Evolutionary conservation across 1,284 basidiomycete species (phyloP), one percentile per base, ranked within the genome.

Genomic region (Trichosporon inkin): DNA sequence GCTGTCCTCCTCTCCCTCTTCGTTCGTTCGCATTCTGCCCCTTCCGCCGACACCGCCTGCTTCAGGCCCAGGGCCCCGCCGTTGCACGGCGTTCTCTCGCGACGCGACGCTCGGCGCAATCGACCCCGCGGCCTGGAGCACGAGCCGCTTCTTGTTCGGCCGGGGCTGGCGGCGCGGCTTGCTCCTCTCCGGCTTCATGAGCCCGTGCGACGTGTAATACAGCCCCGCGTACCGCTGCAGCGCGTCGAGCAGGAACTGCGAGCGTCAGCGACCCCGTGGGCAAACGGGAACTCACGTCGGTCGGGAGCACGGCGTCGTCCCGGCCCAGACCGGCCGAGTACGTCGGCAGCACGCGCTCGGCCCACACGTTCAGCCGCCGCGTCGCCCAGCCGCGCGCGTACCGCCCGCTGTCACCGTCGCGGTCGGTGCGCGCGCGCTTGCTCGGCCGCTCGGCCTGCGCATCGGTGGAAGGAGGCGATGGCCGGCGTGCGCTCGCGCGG

Each of bases 311-410:
- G 5, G 28, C 28, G 28, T 32, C 28, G 28, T 32, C 28, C 28
- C 28, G 28, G 28, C 28, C 28, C 28, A 32, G 8, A 5, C 28
- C 28, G 4, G 28, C 28, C 4, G 28, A 32, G 28, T 54, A 54
- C 22, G 20, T 39, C 24, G 44, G 44, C 44, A 37, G 37, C 22
- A 39, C 37, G 20, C 53, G 38, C 16, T 28, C 24, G 8, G 53
- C 53, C 37, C 20, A 22, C n/a, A 39, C 10, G 22, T 54, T 22
- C 16, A 6, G 11, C 20, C 53, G 19, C 16, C 53, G 20, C 14
- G 53, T 54, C 37, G 17, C 37, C 53, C 53, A 54, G n/a, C 53
- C 53, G 10, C 28, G 44, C 24, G 44, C 44, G 24, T 28, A 28
- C 24, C 10, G 14, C 3, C 11, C 51, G 32, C 51, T n/a, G 17